phyloP scores from a whole-genome alignment of 768 basidiomycete species.

The Mycena rebaudengoi region DNA sequence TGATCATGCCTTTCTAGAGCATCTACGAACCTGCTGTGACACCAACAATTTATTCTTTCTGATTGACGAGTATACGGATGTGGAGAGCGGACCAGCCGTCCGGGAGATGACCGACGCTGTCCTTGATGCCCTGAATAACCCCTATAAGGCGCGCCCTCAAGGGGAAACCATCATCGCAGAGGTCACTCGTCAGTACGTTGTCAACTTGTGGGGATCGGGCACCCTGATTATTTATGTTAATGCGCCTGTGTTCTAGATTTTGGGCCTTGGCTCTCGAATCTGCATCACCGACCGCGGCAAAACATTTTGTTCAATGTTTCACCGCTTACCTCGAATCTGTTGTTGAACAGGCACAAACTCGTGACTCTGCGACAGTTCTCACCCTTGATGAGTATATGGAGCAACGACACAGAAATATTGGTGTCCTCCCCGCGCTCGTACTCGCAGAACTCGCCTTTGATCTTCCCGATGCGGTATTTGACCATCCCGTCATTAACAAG shows the following conservation, averaged over 20 bases:
- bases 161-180: constrained; percentile 41
- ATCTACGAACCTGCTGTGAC: constrained; percentile 37
- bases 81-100: constrained; percentile 28
- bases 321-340: constrained; percentile 39
- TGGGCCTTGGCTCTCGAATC: constrained; percentile 31
- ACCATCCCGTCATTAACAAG: constrained; percentile 34
- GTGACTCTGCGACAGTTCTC: constrained; percentile 29
- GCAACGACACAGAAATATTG: constrained; percentile 41
- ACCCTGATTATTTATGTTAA: background rate
- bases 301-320: constrained; percentile 42
- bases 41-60: constrained; percentile 42
- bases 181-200: constrained; percentile 31
- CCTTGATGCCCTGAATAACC: constrained; percentile 39
- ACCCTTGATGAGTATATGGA: constrained; percentile 40
- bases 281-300: constrained; percentile 22
- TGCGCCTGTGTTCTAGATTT: constrained; percentile 23
- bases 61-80: constrained; percentile 43
- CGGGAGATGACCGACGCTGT: constrained; percentile 30
- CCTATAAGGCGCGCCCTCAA: constrained; percentile 34
- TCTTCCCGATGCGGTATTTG: constrained; percentile 43
- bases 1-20: constrained; percentile 8
- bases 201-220: constrained; percentile 37
- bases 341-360: constrained; percentile 41
- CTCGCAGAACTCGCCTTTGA: constrained; percentile 39
- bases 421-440: constrained; percentile 38